Base-by-base conservation (phyloP, 2,329 filamentous ascomycete species). In the Mollisiaceae sp. region DNA sequence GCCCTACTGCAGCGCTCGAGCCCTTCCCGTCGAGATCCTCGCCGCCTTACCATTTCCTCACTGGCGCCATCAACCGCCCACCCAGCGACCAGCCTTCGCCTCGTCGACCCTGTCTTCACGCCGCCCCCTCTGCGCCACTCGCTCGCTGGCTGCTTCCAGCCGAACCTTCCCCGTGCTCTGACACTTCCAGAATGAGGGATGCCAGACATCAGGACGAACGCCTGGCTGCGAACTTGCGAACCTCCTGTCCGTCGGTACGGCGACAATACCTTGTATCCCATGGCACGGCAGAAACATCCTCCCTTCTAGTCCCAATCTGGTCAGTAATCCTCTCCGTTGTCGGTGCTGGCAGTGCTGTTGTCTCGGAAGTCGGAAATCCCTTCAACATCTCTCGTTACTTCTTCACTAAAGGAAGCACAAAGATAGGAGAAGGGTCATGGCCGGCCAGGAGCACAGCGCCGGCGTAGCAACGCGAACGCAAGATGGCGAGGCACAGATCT, bases 401-500 rank as follows among this genome's bases (percentile, higher is more conserved):
- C 20, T 50, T 14, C 50, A 35, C 9, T 3, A 8, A 41, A 2
- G 15, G 38, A 18, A 3, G 38, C 22, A 54, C 50, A 18, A 8
- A 54, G 50, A 35, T 32, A 27, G 24, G 50, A 38, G 20, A 62
- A 35, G 22, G n/a, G 36, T 4, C 59, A 8, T 32, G 6, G 8
- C 3, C n/a, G 41, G 2, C n/a, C 27, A 32, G 27, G 27, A 32
- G 27, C 27, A 32, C 27, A 32, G 27, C 27, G 27, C 27, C 27
- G 43, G 39, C 15, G 15, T 6, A 18, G 11, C 41, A 22, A n/a
- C 20, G 32, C 32, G 20, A 24, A 63, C 36, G 69, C 67, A 68
- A 59, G 62, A 64, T 65, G 67, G 64, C 69, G 65, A 69, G 60
- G 56, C 59, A 67, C 69, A 70, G 64, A 70, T 69, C 58, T 68